Percentiles rank a stretch among this genome's conserved stretches.
Conservation (phyloP, 176 grass and related monocot species). For the Carex pumila region DNA sequence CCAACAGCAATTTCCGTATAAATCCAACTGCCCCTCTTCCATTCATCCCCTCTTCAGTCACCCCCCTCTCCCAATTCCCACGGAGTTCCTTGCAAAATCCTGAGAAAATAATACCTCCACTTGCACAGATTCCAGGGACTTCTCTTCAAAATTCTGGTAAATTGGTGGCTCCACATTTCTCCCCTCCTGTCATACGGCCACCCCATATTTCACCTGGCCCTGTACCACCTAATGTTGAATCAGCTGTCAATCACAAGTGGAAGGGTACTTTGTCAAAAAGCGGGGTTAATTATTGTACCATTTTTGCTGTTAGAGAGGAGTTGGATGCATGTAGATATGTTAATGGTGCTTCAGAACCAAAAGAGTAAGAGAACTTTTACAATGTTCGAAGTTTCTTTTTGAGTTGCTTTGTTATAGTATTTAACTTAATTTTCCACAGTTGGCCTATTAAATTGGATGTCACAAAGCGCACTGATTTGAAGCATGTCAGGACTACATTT, state of each 20-base stretch:
- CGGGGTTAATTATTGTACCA: constrained; percentile 66
- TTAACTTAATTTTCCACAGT: constrained; percentile 29
- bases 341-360: constrained; percentile 57
- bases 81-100: constrained; percentile 41
- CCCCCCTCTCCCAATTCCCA: constrained; percentile 48
- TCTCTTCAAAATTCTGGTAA: constrained; percentile 32
- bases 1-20: constrained; percentile 42
- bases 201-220: constrained; percentile 44
- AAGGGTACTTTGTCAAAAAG: constrained; percentile 92
- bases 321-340: constrained; percentile 69
- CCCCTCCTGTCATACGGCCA: constrained; percentile 42
- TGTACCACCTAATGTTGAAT: constrained; percentile 43
- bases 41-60: constrained; percentile 63
- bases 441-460: constrained; percentile 91
- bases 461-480: constrained; percentile 73
- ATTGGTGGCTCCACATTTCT: constrained; percentile 21
- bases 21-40: constrained; percentile 60
- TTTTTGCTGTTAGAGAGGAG: constrained; percentile 78
- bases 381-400: background rate
- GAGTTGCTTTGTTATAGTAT: background rate
- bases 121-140: constrained; percentile 16
- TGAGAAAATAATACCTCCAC: constrained; percentile 37
- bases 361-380: constrained; percentile 53
- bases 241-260: constrained; percentile 43
- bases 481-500: constrained; percentile 82